Evolutionary conservation across 495 filamentous ascomycete genomes (phyloP).

Genomic region (Penicillium steckii): DNA sequence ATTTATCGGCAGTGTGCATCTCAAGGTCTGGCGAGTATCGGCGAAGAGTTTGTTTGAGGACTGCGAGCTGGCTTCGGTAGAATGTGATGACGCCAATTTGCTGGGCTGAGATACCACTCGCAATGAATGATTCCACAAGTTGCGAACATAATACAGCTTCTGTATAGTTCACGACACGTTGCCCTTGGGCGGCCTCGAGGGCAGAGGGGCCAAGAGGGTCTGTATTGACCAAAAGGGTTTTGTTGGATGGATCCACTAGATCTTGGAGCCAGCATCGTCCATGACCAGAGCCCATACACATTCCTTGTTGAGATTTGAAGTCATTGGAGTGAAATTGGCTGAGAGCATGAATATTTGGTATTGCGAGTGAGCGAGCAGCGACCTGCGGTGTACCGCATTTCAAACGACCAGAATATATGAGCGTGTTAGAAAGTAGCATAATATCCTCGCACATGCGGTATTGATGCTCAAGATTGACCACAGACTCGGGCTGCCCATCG

Average conservation of each 20-base stretch:
- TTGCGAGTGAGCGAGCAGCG: slow-evolving; percentile 57
- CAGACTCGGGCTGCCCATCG: slow-evolving; percentile 79
- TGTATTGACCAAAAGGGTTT: slow-evolving; percentile 86
- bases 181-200: slow-evolving; percentile 70
- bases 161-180: slow-evolving; percentile 79
- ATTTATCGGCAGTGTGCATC: slow-evolving; percentile 94
- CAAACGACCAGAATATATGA: slow-evolving; percentile 86
- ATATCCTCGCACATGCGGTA: slow-evolving; percentile 98
- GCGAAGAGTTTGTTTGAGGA: slow-evolving; percentile 56
- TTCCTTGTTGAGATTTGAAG: slow-evolving; percentile 30
- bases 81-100: slow-evolving; percentile 98
- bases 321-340: slow-evolving; percentile 49
- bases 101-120: slow-evolving; percentile 65
- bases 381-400: slow-evolving; percentile 83
- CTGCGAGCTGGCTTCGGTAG: slow-evolving; percentile 85
- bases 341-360: slow-evolving; percentile 61
- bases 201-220: slow-evolving; percentile 64
- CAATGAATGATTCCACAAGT: slow-evolving; percentile 75
- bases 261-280: slow-evolving; percentile 80
- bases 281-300: slow-evolving; percentile 52
- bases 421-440: slow-evolving; percentile 87
- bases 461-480: slow-evolving; percentile 89
- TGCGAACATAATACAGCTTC: slow-evolving; percentile 75
- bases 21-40: slow-evolving; percentile 62
- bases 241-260: slow-evolving; percentile 63